Evolutionary conservation across 305 asterid genomes (phyloP).

Genomic region (Nicotiana rustica): DNA sequence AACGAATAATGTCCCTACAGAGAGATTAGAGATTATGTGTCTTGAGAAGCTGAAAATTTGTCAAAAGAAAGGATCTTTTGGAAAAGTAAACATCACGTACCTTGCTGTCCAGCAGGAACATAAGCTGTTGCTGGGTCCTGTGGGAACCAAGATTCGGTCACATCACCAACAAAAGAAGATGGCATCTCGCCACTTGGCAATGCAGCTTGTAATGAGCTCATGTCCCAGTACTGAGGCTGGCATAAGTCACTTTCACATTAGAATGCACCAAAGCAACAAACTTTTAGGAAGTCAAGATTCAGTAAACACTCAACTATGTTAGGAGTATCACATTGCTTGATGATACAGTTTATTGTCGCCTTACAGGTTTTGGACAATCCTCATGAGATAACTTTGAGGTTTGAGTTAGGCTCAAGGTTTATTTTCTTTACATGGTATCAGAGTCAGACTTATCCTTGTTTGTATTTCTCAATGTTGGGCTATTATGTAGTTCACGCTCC

Average conservation of each 20-base stretch:
- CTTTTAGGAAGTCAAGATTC: slow-evolving; percentile 12
- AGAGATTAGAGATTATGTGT: not conserved
- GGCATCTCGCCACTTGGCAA: slow-evolving; percentile 65
- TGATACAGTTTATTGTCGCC: not conserved
- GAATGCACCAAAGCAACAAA: slow-evolving; percentile 29
- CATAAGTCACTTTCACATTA: slow-evolving; percentile 37
- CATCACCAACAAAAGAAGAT: slow-evolving; percentile 56
- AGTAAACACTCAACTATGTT: not conserved
- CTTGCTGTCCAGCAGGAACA: slow-evolving; percentile 52
- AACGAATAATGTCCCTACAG: slow-evolving; percentile 64
- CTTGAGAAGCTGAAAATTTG: slow-evolving; percentile 34
- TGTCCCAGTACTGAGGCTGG: slow-evolving; percentile 73
- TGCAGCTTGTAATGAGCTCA: slow-evolving; percentile 77
- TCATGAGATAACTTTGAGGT: not conserved
- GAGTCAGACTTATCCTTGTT: not conserved
- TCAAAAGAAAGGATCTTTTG: slow-evolving; percentile 16
- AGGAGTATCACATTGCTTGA: not conserved
- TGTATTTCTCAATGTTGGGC: not conserved
- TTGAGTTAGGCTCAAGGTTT: slow-evolving; percentile 3
- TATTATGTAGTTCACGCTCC: not conserved
- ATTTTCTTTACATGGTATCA: slow-evolving; percentile 7
- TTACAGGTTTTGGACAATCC: not conserved
- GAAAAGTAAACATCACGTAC: slow-evolving; percentile 39
- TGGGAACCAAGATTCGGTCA: slow-evolving; percentile 66
- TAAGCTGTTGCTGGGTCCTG: slow-evolving; percentile 57